These are phyloP conservation scores for Begonia fuchsioides DNA, from an alignment of 306 rosid genomes.

Conservation along the genomic window DNA sequence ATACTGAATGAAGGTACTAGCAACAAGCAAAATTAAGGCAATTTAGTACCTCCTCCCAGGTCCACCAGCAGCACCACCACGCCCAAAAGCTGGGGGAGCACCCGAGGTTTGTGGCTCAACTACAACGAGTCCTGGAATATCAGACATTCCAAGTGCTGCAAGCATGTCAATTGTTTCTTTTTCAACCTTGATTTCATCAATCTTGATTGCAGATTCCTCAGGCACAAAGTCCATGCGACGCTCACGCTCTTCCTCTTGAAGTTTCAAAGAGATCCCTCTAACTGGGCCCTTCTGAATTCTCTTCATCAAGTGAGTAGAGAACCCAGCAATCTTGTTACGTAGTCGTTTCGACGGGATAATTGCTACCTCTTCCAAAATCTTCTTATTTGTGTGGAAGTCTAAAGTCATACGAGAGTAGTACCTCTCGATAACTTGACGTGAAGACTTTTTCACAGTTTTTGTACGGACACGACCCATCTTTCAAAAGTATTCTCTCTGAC, in stretches of 20 bases:
- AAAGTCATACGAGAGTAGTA: constrained; percentile 8
- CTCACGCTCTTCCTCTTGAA: constrained; percentile 1
- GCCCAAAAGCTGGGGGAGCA: neutral
- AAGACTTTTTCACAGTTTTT: neutral
- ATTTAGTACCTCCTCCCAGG: neutral
- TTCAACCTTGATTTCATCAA: constrained; percentile 7
- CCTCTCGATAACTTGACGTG: constrained; percentile 9
- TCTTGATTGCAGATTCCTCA: neutral
- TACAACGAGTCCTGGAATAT: constrained; percentile 4
- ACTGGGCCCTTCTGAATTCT: constrained; percentile 4
- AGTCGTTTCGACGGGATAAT: constrained; percentile 11
- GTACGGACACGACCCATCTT: neutral
- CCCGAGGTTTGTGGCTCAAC: constrained; percentile 3
- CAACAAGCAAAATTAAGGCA: neutral
- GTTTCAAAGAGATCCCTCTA: neutral
- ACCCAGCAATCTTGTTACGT: constrained; percentile 9
- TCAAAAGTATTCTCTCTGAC: neutral
- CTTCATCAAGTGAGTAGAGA: constrained; percentile 8
- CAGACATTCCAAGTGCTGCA: constrained; percentile 3
- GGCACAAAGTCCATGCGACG: constrained; percentile 11
- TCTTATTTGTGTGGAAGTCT: constrained; percentile 11
- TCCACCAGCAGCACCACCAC: neutral
- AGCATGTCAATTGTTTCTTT: constrained; percentile 9
- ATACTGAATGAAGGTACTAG: too few relatives aligned
- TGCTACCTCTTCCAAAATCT: constrained; percentile 7